phyloP scores from a whole-genome alignment of 2,329 filamentous ascomycete genomes.

The Penicillium sp. region DNA sequence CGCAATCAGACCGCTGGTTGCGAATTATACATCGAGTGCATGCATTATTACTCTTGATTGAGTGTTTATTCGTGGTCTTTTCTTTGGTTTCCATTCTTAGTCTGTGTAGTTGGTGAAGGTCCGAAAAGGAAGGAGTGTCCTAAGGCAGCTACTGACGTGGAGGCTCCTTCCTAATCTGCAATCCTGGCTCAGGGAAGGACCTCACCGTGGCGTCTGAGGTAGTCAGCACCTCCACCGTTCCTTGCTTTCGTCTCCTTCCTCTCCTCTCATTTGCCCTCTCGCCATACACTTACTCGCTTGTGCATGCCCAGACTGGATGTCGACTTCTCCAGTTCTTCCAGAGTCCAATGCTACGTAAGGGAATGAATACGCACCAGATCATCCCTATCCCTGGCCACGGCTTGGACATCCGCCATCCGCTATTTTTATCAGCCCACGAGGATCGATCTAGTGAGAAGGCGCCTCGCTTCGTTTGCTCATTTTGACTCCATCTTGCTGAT shows the following conservation, averaged over 20 bases:
- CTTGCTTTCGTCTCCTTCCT: background rate
- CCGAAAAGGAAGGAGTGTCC: too few species aligned
- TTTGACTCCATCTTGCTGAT: background rate
- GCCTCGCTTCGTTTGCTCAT: constrained; percentile 1
- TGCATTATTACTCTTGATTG: too few species aligned
- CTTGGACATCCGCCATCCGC: background rate
- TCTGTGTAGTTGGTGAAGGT: too few species aligned
- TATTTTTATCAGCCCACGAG: constrained; percentile 12
- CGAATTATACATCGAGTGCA: background rate
- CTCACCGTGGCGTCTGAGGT: too few species aligned
- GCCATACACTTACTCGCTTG: background rate
- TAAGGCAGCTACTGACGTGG: too few species aligned
- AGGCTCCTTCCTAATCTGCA: background rate
- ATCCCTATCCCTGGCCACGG: background rate
- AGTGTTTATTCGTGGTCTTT: too few species aligned
- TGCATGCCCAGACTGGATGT: background rate
- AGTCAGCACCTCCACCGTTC: background rate
- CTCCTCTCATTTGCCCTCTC: background rate
- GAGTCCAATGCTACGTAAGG: background rate
- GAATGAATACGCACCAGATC: too few species aligned
- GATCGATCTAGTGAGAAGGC: background rate
- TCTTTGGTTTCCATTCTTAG: too few species aligned
- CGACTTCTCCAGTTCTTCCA: background rate
- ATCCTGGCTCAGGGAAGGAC: background rate
- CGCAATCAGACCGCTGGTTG: background rate